phyloP scores from a whole-genome alignment of 1,284 basidiomycete genomes.

The Pholiota adiposa region DNA sequence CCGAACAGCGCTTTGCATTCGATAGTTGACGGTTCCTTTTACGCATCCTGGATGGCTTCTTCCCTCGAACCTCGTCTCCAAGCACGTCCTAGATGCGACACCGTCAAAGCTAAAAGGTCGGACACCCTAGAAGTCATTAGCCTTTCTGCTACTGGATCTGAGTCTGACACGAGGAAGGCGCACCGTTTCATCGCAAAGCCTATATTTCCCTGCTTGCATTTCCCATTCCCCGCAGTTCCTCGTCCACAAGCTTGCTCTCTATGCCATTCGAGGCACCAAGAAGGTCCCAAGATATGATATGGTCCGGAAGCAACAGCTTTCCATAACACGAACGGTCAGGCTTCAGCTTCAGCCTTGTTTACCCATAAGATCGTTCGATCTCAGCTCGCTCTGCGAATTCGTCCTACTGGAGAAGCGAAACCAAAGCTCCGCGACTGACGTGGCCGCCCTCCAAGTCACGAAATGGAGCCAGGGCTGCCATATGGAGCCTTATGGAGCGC shows the following conservation, averaged over 20 bases:
- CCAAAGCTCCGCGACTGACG: neutral
- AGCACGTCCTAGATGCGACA: neutral
- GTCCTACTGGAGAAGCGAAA: neutral
- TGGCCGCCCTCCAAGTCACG: neutral
- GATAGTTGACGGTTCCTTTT: neutral
- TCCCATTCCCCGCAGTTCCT: too few relatives aligned
- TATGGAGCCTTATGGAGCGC: neutral
- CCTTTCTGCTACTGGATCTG: too few relatives aligned
- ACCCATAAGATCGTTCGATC: neutral
- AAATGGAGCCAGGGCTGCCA: neutral
- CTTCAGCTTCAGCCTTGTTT: too few relatives aligned
- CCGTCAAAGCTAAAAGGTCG: neutral
- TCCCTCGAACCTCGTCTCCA: neutral
- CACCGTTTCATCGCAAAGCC: too few relatives aligned
- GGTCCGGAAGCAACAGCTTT: too few relatives aligned
- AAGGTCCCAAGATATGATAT: too few relatives aligned
- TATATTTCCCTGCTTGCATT: too few relatives aligned
- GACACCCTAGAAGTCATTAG: neutral
- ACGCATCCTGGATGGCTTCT: neutral
- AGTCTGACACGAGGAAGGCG: neutral
- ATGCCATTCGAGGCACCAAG: too few relatives aligned
- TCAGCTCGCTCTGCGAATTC: neutral
- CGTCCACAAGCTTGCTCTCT: too few relatives aligned
- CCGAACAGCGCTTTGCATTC: neutral
- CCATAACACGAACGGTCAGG: too few relatives aligned